Evolutionary conservation across 2,329 filamentous ascomycete genomes (phyloP).

Genomic region (Alternaria postmessia): DNA sequence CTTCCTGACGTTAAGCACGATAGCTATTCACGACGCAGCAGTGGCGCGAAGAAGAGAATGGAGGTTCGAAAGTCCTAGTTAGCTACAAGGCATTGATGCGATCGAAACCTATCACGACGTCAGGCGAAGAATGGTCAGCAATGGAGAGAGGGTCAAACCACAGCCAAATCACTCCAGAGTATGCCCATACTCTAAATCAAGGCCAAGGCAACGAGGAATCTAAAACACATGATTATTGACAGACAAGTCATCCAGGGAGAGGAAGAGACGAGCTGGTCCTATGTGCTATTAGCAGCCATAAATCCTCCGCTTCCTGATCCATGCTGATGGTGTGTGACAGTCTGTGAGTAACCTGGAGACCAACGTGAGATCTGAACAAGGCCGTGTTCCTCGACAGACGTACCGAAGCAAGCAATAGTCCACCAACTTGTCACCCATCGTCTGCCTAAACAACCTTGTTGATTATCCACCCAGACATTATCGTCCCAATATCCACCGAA

Average conservation of each 20-base stretch:
- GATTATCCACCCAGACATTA: neutral
- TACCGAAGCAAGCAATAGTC: slow-evolving; percentile 16
- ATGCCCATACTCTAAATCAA: slow-evolving; percentile 11
- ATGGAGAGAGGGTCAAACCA: slow-evolving; percentile 23
- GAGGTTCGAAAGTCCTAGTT: neutral
- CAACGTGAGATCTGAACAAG: slow-evolving; percentile 30
- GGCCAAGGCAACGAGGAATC: slow-evolving; percentile 15
- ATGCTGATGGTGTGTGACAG: slow-evolving; percentile 8
- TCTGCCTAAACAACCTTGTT: slow-evolving; percentile 4
- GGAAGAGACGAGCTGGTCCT: slow-evolving; percentile 30
- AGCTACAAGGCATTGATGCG: neutral
- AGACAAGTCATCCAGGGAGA: slow-evolving; percentile 20
- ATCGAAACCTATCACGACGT: slow-evolving; percentile 23
- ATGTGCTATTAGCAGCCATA: slow-evolving; percentile 35
- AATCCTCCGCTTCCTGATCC: slow-evolving; percentile 19
- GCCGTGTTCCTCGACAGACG: slow-evolving; percentile 25
- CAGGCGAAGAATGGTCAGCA: slow-evolving; percentile 15
- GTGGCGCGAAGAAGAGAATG: neutral
- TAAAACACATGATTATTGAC: slow-evolving; percentile 25
- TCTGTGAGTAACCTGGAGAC: slow-evolving; percentile 19
- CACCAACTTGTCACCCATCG: slow-evolving; percentile 7
- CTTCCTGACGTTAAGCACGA: neutral
- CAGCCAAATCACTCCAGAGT: neutral
- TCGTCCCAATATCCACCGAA: neutral
- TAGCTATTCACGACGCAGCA: neutral